A percentile compares a stretch with the other conserved stretches of the same genome.
phyloP scores from a whole-genome alignment of 1,139 yeast species.

The Lodderomyces margitis region DNA sequence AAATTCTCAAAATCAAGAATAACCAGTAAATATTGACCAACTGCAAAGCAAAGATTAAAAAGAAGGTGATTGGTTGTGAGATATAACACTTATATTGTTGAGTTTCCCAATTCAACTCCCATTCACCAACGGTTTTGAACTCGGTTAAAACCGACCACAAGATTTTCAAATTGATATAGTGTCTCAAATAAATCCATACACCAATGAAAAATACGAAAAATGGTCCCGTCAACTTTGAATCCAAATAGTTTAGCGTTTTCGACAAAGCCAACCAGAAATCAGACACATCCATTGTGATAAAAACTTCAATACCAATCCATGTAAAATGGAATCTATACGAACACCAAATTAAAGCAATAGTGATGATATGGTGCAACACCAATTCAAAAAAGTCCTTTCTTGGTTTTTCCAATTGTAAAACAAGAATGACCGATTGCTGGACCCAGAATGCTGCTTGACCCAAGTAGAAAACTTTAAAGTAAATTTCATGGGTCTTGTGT shows the following conservation, averaged over 20 bases:
- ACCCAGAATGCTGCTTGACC: constrained; percentile 98
- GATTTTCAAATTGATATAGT: constrained; percentile 74
- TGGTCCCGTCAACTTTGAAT: constrained; percentile 61
- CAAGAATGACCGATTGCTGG: constrained; percentile 83
- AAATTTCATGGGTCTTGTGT: constrained; percentile 68
- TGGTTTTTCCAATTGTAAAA: constrained; percentile 88
- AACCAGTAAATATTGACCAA: constrained; percentile 87
- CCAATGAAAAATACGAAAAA: constrained; percentile 65
- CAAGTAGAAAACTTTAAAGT: constrained; percentile 78
- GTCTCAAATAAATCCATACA: constrained; percentile 88
- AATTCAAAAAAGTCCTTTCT: constrained; percentile 90
- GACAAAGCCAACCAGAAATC: constrained; percentile 86
- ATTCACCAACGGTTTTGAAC: constrained; percentile 80
- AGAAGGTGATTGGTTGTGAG: constrained; percentile 85
- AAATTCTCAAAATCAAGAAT: constrained; percentile 73
- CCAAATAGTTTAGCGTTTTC: constrained; percentile 79
- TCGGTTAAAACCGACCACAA: constrained; percentile 89
- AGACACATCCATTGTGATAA: constrained; percentile 93
- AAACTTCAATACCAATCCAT: constrained; percentile 89
- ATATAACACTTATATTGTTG: constrained; percentile 97
- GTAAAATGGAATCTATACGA: constrained; percentile 96
- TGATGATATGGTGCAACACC: constrained; percentile 89
- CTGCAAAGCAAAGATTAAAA: constrained; percentile 75
- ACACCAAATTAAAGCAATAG: constrained; percentile 81
- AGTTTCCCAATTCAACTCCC: constrained; percentile 78